These are phyloP conservation scores for Davidsoniella neocaledoniae DNA, from an alignment of 2,329 filamentous ascomycete species.

Conservation along the genomic window DNA sequence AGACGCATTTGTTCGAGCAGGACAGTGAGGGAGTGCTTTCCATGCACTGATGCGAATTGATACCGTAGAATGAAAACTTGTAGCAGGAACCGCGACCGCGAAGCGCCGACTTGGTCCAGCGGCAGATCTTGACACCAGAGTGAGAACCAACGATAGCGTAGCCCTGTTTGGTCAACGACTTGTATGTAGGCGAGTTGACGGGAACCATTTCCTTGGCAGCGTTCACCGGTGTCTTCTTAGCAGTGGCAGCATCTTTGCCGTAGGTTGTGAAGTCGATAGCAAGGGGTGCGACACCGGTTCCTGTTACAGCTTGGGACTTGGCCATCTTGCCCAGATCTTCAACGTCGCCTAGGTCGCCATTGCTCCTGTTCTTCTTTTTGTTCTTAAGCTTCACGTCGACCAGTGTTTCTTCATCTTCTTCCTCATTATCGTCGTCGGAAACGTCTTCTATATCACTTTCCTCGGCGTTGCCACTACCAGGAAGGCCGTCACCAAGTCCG, in stretches of 20 bases:
- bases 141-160: conserved; percentile 92
- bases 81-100: conserved; percentile 91
- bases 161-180: conserved; percentile 83
- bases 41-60: conserved; percentile 94
- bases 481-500: conserved; percentile 45
- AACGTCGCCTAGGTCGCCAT: conserved; percentile 50
- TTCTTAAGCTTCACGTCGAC: conserved; percentile 29
- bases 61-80: conserved; percentile 95
- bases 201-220: conserved; percentile 83
- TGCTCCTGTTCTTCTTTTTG: conserved; percentile 19
- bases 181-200: conserved; percentile 72
- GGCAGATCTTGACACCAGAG: conserved; percentile 92
- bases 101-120: conserved; percentile 94
- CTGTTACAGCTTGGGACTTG: conserved; percentile 23
- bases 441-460: conserved; percentile 69
- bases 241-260: conserved; percentile 29
- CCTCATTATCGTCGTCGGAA: conserved; percentile 32
- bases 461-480: conserved; percentile 64
- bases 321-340: conserved; percentile 65
- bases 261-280: conserved; percentile 79
- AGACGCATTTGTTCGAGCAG: conserved; percentile 96
- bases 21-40: conserved; percentile 90
- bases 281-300: conserved; percentile 30
- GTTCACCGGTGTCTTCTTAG: conserved; percentile 25
- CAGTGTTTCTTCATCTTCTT: conserved; percentile 33